Conservation (phyloP, 805 yeast species). For the Zygotorulaspora chibaensis region DNA sequence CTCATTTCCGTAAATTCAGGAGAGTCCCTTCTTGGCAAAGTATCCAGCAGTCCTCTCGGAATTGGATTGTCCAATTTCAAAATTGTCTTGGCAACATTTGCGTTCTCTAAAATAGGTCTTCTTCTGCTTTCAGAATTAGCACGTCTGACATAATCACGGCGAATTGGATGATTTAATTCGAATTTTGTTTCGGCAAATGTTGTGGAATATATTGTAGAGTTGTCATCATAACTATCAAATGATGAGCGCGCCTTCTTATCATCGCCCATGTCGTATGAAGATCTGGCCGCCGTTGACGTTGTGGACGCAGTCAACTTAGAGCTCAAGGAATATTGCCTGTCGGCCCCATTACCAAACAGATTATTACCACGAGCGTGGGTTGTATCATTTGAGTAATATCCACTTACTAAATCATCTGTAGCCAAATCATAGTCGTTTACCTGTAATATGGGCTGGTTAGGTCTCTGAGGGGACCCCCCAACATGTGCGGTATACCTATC, state of each 20-base stretch:
- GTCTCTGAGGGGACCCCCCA: constrained; percentile 68
- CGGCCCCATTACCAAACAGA: constrained; percentile 8
- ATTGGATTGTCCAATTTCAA: constrained; percentile 90
- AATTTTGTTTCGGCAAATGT: constrained; percentile 37
- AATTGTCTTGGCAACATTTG: constrained; percentile 56
- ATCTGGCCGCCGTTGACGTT: constrained; percentile 26
- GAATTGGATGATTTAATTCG: constrained; percentile 35
- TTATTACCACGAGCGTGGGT: constrained; percentile 9
- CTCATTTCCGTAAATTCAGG: constrained; percentile 96
- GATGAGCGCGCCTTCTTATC: constrained; percentile 46
- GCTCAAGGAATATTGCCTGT: constrained; percentile 22
- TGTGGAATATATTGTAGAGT: constrained; percentile 32
- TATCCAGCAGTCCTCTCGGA: constrained; percentile 81
- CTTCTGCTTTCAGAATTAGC: constrained; percentile 67
- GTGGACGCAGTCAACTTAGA: constrained; percentile 24
- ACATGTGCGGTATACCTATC: constrained; percentile 60
- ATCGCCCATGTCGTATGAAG: constrained; percentile 19
- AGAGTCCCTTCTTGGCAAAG: constrained; percentile 79
- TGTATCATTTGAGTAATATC: constrained; percentile 20
- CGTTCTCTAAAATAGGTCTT: constrained; percentile 41
- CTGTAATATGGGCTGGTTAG: constrained; percentile 47
- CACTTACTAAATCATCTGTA: constrained; percentile 25
- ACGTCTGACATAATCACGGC: constrained; percentile 40
- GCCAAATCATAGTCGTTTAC: constrained; percentile 40
- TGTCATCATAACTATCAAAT: constrained; percentile 49